Conservation (phyloP, 441 rosid species). For the Omphalea diandra region DNA sequence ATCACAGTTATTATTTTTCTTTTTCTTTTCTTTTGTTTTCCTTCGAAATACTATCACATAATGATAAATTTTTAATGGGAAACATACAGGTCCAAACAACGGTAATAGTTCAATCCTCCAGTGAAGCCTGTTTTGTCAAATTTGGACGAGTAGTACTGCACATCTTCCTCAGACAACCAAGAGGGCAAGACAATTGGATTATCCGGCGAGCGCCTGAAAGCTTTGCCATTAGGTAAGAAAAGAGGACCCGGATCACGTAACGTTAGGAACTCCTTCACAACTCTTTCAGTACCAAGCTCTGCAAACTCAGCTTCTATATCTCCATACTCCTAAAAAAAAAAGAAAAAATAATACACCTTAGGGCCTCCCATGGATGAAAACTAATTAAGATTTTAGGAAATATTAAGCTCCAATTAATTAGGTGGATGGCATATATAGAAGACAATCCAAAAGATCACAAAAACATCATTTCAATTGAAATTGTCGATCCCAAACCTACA, state of each 20-base stretch:
- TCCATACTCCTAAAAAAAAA: conserved; percentile 46
- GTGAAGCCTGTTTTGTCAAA: conserved; percentile 70
- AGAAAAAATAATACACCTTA: too few species aligned
- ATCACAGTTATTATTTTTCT: too few species aligned
- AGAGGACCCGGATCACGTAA: conserved; percentile 54
- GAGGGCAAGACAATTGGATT: conserved; percentile 49
- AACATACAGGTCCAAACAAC: conserved; percentile 52
- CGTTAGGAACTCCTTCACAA: conserved; percentile 43
- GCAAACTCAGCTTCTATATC: conserved; percentile 64
- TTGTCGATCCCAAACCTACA: background rate
- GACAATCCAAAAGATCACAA: background rate
- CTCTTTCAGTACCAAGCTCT: conserved; percentile 46
- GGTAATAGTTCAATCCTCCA: conserved; percentile 66
- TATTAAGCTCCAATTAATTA: background rate
- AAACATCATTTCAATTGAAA: too few species aligned
- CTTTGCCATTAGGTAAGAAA: conserved; percentile 48
- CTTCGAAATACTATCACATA: too few species aligned
- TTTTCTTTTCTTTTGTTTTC: too few species aligned
- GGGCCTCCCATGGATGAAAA: background rate
- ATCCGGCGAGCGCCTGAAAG: conserved; percentile 39
- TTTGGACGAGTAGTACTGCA: conserved; percentile 51
- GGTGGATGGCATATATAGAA: background rate
- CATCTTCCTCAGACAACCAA: conserved; percentile 72
- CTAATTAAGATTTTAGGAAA: too few species aligned
- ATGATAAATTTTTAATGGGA: background rate